Evolutionary conservation across 352 stramenopile genomes (phyloP), one percentile per base, ranked within the genome.

Genomic region (Phytopythium delawarense): DNA sequence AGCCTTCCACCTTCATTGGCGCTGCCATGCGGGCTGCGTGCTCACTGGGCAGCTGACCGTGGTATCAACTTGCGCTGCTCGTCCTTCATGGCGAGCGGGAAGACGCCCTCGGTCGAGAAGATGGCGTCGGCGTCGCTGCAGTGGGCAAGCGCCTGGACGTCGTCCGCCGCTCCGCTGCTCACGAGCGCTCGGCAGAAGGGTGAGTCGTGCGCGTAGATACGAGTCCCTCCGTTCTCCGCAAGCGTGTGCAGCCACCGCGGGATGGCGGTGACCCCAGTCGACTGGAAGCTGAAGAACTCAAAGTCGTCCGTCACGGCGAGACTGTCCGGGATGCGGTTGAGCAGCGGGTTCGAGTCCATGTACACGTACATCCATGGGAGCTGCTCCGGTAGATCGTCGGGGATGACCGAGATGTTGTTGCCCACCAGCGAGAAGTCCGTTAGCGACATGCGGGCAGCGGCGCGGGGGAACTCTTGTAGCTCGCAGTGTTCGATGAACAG

Each of bases 401-500:
- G 65, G 7, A 83, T 46, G 2, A 57, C 25, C 1, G 70, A 69
- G 40, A 80, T 80, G 51, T 73, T 75, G 70, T 80, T 80, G 45
- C 59, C 70, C 28, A 72, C 62, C 23, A 83, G 40, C 7, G 72
- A 83, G 11, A 80, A 16, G 30, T 80, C 66, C 1, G 62, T 76
- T 4, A 80, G 53, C 6, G 20, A 25, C 64, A 80, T 76, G 2
- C 37, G 46, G 7, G 60, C 49, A 30, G 72, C 28, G 1, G 49
- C 63, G 0, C 20, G 13, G 0, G 70, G 70, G n/a, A 81, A 74
- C 23, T 72, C 58, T 32, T 71, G 67, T 9, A 81, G 63, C 1
- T 16, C 45, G 30, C 72, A 78, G 44, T 77, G 73, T 45, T 84
- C 75, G 11, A 84, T 39, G 57, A 74, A 77, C 11, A 84, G 49